These are phyloP conservation scores for Daldinia childiae DNA, from an alignment of 495 filamentous ascomycete species.

Conservation along the genomic window DNA sequence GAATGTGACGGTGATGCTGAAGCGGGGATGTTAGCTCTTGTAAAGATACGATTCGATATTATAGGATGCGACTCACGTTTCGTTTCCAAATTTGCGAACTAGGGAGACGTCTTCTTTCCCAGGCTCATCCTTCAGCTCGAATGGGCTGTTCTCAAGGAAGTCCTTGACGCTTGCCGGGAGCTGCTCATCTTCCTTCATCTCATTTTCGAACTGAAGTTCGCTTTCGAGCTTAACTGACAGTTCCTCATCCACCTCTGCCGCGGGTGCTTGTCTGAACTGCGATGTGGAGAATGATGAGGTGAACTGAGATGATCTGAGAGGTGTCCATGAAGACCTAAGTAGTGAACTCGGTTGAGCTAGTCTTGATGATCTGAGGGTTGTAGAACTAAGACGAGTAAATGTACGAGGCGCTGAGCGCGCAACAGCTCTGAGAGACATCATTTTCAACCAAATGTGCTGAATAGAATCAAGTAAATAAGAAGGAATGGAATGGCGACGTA, in stretches of 20 bases:
- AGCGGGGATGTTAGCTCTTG: conserved; percentile 25
- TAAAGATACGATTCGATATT: background rate
- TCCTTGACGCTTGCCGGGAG: conserved; percentile 72
- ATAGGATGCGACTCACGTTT: conserved; percentile 70
- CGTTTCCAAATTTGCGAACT: conserved; percentile 82
- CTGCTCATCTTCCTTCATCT: conserved; percentile 66
- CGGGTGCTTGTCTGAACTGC: conserved; percentile 58
- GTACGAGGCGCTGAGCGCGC: conserved; percentile 77
- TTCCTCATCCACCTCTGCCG: conserved; percentile 71
- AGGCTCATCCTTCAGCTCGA: conserved; percentile 77
- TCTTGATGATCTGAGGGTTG: conserved; percentile 61
- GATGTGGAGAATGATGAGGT: conserved; percentile 80
- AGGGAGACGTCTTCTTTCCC: conserved; percentile 90
- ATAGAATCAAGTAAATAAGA: background rate
- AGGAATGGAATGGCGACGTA: background rate
- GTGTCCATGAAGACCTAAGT: conserved; percentile 46
- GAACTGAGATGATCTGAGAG: conserved; percentile 60
- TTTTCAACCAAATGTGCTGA: conserved; percentile 54
- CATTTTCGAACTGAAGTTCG: conserved; percentile 74
- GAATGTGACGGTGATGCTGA: conserved; percentile 91
- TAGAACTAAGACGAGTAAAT: conserved; percentile 66
- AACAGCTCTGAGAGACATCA: conserved; percentile 79
- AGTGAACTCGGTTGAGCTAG: conserved; percentile 46
- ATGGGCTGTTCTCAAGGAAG: conserved; percentile 75
- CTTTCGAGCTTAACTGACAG: conserved; percentile 79